A percentile compares a stretch with the other conserved stretches of the same genome.
Conservation (phyloP, 768 basidiomycete species). For the Tephrocybe rancida region DNA sequence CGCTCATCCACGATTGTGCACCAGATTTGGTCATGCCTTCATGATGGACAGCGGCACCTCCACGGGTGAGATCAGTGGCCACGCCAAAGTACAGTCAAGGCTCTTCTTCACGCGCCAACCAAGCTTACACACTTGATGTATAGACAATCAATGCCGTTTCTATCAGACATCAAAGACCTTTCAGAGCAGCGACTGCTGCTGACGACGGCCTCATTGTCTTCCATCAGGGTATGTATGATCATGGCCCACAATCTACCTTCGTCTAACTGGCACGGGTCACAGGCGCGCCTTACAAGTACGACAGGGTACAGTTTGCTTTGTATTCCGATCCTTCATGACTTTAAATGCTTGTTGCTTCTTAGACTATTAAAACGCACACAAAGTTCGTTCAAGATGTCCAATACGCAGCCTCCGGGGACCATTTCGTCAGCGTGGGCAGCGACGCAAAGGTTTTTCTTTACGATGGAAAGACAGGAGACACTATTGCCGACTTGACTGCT, state of each 20-base stretch:
- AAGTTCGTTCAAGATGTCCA: constrained; percentile 92
- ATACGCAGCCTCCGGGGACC: constrained; percentile 78
- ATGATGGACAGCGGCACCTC: constrained; percentile 84
- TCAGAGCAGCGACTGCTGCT: constrained; percentile 84
- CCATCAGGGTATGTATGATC: constrained; percentile 60
- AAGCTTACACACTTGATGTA: background rate
- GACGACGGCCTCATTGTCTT: constrained; percentile 86
- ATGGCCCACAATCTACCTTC: background rate
- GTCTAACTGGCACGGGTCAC: background rate
- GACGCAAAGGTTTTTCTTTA: constrained; percentile 89
- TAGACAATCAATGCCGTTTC: constrained; percentile 87
- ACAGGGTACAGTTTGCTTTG: constrained; percentile 51
- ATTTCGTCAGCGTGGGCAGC: constrained; percentile 88
- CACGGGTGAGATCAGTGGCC: constrained; percentile 87
- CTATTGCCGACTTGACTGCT: constrained; percentile 66
- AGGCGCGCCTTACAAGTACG: constrained; percentile 89
- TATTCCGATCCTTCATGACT: background rate
- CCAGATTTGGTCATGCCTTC: constrained; percentile 84
- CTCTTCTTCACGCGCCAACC: background rate
- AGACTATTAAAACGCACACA: constrained; percentile 87
- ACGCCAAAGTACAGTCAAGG: constrained; percentile 70
- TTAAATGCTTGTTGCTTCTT: background rate
- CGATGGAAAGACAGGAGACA: constrained; percentile 88
- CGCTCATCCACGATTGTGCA: background rate
- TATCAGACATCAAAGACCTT: constrained; percentile 87